phyloP scores from a whole-genome alignment of 2,329 filamentous ascomycete genomes.

The Diplodia scrobiculata region DNA sequence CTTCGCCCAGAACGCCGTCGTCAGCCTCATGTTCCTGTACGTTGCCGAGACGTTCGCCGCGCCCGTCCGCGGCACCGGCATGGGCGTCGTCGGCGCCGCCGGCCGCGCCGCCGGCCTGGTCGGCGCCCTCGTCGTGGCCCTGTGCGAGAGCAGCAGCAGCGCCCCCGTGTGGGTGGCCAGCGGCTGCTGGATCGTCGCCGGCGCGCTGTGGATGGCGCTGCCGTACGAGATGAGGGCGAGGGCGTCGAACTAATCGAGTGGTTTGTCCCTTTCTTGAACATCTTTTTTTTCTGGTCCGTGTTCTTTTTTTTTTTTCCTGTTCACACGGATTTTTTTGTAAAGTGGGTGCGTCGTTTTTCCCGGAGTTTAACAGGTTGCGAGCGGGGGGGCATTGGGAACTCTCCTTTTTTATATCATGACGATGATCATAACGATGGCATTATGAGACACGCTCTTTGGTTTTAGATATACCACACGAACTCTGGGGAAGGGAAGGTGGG shows the following conservation, averaged over 20 bases:
- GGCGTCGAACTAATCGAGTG: slow-evolving; percentile 7
- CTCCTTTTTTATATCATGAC: neutral
- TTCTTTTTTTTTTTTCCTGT: neutral
- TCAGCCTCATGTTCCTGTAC: slow-evolving; percentile 74
- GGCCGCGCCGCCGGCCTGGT: slow-evolving; percentile 68
- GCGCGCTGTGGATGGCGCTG: slow-evolving; percentile 47
- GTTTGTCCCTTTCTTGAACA: neutral
- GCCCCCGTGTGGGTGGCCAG: slow-evolving; percentile 50
- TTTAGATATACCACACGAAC: neutral
- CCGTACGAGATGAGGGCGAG: slow-evolving; percentile 48
- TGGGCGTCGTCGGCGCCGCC: slow-evolving; percentile 70
- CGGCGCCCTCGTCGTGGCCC: slow-evolving; percentile 66
- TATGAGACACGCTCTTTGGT: neutral
- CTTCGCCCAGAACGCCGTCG: slow-evolving; percentile 62
- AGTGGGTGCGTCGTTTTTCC: neutral
- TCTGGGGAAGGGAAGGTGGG: neutral
- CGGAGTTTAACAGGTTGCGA: neutral
- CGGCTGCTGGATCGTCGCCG: slow-evolving; percentile 49
- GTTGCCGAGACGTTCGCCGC: slow-evolving; percentile 76
- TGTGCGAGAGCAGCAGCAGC: slow-evolving; percentile 44
- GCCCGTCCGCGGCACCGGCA: slow-evolving; percentile 69
- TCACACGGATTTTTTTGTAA: neutral
- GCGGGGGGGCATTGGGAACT: neutral
- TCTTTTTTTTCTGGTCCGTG: neutral
- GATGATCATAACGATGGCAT: neutral